A percentile compares a stretch with the other conserved stretches of the same genome.
Conservation (phyloP, 2,329 filamentous ascomycete genomes). For the Trichothecium sympodiale region DNA sequence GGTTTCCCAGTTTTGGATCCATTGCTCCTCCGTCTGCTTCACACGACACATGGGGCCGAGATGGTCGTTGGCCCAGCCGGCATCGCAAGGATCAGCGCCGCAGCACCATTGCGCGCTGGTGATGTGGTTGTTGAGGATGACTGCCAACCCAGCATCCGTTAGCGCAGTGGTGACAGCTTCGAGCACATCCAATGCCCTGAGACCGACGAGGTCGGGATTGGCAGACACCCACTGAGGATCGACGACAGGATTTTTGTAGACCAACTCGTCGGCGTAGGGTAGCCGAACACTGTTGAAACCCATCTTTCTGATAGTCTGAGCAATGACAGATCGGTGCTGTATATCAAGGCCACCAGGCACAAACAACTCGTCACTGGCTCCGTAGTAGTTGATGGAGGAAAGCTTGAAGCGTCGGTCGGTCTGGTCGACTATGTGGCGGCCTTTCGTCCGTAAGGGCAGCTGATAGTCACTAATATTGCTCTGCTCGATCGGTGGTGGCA, state of each 20-base stretch:
- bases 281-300: slow-evolving; percentile 63
- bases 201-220: slow-evolving; percentile 48
- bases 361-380: slow-evolving; percentile 55
- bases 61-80: slow-evolving; percentile 55
- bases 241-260: slow-evolving; percentile 46
- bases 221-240: slow-evolving; percentile 36
- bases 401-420: slow-evolving; percentile 48
- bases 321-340: slow-evolving; percentile 49
- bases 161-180: slow-evolving; percentile 46
- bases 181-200: slow-evolving; percentile 49
- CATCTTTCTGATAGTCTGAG: slow-evolving; percentile 44
- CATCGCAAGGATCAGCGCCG: slow-evolving; percentile 56
- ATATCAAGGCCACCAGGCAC: slow-evolving; percentile 53
- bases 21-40: slow-evolving; percentile 51
- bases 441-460: slow-evolving; percentile 47
- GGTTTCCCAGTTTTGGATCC: slow-evolving; percentile 55
- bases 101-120: slow-evolving; percentile 60
- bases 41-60: slow-evolving; percentile 49
- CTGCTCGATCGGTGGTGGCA: slow-evolving; percentile 30
- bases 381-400: slow-evolving; percentile 60
- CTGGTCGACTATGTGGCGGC: slow-evolving; percentile 50
- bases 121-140: slow-evolving; percentile 62
- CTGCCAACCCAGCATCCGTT: slow-evolving; percentile 50
- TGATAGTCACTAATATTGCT: slow-evolving; percentile 34
- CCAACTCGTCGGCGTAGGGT: slow-evolving; percentile 59